Evolutionary conservation across 257 asterid genomes (phyloP).

Genomic region (Nemophila menziesii): DNA sequence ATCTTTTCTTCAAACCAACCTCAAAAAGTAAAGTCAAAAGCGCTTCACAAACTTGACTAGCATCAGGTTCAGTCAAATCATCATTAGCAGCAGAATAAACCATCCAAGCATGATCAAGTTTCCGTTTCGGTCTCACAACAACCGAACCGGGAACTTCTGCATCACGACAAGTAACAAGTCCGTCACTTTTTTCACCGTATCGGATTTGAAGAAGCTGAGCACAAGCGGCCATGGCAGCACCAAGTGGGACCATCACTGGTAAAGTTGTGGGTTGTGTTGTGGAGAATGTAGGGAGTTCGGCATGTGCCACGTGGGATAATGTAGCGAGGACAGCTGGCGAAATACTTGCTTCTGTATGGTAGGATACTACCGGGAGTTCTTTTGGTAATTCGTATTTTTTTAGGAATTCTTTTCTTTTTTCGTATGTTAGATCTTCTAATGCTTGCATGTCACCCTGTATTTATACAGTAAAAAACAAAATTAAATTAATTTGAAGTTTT

Average conservation of each 20-base stretch:
- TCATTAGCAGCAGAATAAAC: slow-evolving; percentile 70
- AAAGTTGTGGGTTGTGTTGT: slow-evolving; percentile 42
- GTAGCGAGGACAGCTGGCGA: slow-evolving; percentile 89
- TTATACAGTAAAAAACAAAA: too few relatives aligned
- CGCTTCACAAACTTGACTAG: slow-evolving; percentile 94
- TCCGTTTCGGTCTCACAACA: slow-evolving; percentile 70
- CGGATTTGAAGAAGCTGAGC: slow-evolving; percentile 88
- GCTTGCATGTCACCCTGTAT: slow-evolving; percentile 99
- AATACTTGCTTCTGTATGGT: slow-evolving; percentile 80
- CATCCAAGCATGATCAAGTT: slow-evolving; percentile 98
- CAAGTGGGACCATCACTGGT: slow-evolving; percentile 82
- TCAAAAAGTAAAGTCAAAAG: slow-evolving; percentile 73
- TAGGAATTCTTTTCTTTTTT: slow-evolving; percentile 74
- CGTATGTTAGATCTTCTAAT: slow-evolving; percentile 80
- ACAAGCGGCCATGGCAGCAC: slow-evolving; percentile 98
- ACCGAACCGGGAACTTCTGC: slow-evolving; percentile 91
- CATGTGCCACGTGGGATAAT: slow-evolving; percentile 83
- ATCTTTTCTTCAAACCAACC: slow-evolving; percentile 35
- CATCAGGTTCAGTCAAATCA: slow-evolving; percentile 62
- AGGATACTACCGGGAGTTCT: slow-evolving; percentile 79
- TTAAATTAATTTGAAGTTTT: too few relatives aligned
- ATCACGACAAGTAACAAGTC: slow-evolving; percentile 68
- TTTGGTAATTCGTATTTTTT: slow-evolving; percentile 51
- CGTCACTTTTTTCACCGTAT: slow-evolving; percentile 89
- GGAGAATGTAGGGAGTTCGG: slow-evolving; percentile 58